These are phyloP conservation scores for Phytophthora melonis DNA, from an alignment of 352 stramenopile genomes.

Conservation along the genomic window DNA sequence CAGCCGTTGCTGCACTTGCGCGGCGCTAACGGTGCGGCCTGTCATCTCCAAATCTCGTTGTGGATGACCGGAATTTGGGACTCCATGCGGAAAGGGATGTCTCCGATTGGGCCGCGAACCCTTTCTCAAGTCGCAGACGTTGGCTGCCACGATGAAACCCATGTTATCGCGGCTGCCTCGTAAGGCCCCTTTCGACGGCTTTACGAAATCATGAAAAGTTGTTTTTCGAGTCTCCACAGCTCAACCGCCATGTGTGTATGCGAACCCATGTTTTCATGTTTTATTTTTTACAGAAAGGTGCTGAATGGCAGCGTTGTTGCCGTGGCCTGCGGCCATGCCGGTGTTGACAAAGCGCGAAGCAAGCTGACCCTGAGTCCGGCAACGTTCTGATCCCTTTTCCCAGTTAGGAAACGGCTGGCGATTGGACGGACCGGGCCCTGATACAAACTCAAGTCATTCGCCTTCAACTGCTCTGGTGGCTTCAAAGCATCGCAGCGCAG, in stretches of 20 bases:
- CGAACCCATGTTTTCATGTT: too few species aligned
- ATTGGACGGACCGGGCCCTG: neutral
- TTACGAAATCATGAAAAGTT: too few species aligned
- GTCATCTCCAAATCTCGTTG: constrained; percentile 20
- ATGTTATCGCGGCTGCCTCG: too few species aligned
- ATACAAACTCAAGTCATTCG: constrained; percentile 20
- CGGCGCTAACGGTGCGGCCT: constrained; percentile 4
- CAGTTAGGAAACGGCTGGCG: constrained; percentile 17
- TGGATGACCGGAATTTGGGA: constrained; percentile 20
- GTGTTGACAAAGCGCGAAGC: neutral
- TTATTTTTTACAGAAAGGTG: too few species aligned
- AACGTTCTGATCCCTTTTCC: neutral
- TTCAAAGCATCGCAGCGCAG: constrained; percentile 2
- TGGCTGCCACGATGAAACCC: neutral
- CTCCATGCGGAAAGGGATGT: neutral
- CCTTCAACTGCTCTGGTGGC: constrained; percentile 18
- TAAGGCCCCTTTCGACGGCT: too few species aligned
- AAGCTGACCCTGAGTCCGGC: too few species aligned
- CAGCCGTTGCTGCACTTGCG: constrained; percentile 32
- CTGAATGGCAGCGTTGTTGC: neutral
- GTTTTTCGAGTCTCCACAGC: too few species aligned
- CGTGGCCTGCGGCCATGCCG: neutral
- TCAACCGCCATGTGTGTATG: too few species aligned
- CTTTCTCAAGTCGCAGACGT: neutral
- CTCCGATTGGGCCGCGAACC: neutral